A percentile compares a stretch with the other conserved stretches of the same genome.
These are phyloP conservation scores for Stylosanthes scabra DNA, from an alignment of 331 rosid species.

Conservation along the genomic window DNA sequence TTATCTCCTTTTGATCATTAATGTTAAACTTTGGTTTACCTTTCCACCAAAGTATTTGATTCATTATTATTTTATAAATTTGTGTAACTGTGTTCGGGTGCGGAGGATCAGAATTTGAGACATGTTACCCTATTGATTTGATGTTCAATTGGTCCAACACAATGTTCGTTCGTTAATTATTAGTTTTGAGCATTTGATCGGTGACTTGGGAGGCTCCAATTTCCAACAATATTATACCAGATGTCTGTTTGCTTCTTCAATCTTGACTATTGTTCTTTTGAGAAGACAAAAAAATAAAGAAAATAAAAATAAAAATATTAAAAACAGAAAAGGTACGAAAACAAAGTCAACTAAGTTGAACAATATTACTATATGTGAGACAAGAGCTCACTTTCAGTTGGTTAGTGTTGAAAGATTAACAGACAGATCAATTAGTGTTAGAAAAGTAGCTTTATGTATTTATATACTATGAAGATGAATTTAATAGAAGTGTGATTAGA, in stretches of 20 bases:
- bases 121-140: slow-evolving; percentile 3
- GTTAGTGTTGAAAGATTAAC: neutral
- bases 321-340: neutral
- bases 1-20: neutral
- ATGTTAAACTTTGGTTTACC: neutral
- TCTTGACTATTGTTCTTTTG: neutral
- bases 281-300: neutral
- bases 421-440: neutral
- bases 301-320: too few relatives aligned
- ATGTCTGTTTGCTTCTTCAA: slow-evolving; percentile 17
- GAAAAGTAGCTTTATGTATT: too few relatives aligned
- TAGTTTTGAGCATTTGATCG: slow-evolving; percentile 12
- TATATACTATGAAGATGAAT: too few relatives aligned
- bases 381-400: slow-evolving; percentile 26
- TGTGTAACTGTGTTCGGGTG: slow-evolving; percentile 26
- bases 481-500: too few relatives aligned
- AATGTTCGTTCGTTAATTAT: neutral
- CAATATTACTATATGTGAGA: neutral
- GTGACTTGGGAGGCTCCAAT: slow-evolving; percentile 28
- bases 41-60: slow-evolving; percentile 1
- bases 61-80: neutral
- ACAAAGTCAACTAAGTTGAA: slow-evolving; percentile 29
- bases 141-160: slow-evolving; percentile 16
- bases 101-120: slow-evolving; percentile 28
- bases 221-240: slow-evolving; percentile 32